Evolutionary conservation across 2,329 filamentous ascomycete genomes (phyloP).

Genomic region (Epichloe aotearoae): DNA sequence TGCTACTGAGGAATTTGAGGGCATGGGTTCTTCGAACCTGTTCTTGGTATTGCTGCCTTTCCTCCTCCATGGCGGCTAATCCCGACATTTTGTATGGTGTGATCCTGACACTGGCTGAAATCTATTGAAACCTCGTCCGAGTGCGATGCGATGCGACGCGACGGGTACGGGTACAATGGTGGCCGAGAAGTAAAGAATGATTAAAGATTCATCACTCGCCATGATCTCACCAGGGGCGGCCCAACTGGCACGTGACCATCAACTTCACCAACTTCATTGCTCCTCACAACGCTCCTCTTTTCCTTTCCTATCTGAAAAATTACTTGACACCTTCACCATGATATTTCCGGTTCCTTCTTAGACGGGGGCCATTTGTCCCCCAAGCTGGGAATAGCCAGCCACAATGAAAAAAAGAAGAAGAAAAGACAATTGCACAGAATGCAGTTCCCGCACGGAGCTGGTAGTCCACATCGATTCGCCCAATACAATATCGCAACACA

Average conservation of each 20-base stretch:
- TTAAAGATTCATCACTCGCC: not conserved
- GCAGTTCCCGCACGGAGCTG: no score
- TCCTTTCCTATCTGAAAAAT: no score
- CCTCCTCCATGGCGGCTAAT: constrained; percentile 32
- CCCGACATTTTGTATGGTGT: constrained; percentile 15
- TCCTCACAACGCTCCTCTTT: not conserved
- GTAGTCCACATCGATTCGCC: no score
- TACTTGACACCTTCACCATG: no score
- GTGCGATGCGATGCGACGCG: not conserved
- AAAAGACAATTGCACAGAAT: no score
- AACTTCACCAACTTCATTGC: not conserved
- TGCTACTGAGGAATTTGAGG: not conserved
- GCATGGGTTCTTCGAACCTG: constrained; percentile 27
- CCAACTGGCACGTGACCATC: not conserved
- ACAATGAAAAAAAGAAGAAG: not conserved
- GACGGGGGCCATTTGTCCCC: no score
- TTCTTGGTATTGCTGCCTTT: constrained; percentile 41
- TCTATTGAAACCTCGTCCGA: not conserved
- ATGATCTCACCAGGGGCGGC: not conserved
- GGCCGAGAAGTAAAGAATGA: not conserved
- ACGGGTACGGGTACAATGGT: not conserved
- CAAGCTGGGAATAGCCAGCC: no score
- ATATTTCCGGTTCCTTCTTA: no score
- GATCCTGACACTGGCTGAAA: not conserved
- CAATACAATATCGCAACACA: no score